Percentiles rank a stretch among this genome's conserved stretches.
Conservation (phyloP, 768 basidiomycete species). For the Tulasnella sp. region DNA sequence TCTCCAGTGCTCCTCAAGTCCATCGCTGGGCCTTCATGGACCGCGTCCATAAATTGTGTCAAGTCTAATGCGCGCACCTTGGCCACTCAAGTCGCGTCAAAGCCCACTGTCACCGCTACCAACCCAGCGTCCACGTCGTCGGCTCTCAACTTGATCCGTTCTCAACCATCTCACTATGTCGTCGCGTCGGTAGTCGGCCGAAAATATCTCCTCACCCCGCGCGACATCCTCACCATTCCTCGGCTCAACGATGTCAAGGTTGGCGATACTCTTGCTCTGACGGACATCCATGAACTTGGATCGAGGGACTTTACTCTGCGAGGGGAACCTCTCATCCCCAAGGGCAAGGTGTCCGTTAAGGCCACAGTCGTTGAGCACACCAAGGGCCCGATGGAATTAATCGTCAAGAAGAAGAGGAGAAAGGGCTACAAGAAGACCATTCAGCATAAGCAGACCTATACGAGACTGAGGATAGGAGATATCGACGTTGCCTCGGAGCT, state of each 20-base stretch:
- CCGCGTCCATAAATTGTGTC: background rate
- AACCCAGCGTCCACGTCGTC: constrained; percentile 20
- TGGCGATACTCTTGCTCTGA: constrained; percentile 72
- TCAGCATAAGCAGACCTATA: constrained; percentile 87
- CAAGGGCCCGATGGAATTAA: constrained; percentile 81
- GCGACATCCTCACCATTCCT: constrained; percentile 89
- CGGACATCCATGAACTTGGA: constrained; percentile 86
- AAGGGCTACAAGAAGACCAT: constrained; percentile 96
- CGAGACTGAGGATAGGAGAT: constrained; percentile 82
- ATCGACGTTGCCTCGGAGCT: constrained; percentile 31
- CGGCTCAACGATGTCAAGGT: constrained; percentile 75
- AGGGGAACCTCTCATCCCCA: constrained; percentile 58
- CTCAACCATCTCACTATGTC: constrained; percentile 88
- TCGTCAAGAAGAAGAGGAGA: constrained; percentile 95
- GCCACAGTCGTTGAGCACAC: constrained; percentile 98
- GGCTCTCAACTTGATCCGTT: constrained; percentile 72
- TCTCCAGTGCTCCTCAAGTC: background rate
- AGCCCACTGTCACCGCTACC: constrained; percentile 5
- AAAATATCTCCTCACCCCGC: constrained; percentile 80
- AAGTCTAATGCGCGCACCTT: constrained; percentile 17
- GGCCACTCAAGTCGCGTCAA: constrained; percentile 20
- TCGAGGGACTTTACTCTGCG: constrained; percentile 90
- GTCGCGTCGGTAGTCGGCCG: constrained; percentile 77
- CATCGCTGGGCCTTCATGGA: background rate
- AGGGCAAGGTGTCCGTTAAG: constrained; percentile 55